Base-by-base conservation (phyloP, 192 early-diverging fungal species). In the Podila epigama region DNA sequence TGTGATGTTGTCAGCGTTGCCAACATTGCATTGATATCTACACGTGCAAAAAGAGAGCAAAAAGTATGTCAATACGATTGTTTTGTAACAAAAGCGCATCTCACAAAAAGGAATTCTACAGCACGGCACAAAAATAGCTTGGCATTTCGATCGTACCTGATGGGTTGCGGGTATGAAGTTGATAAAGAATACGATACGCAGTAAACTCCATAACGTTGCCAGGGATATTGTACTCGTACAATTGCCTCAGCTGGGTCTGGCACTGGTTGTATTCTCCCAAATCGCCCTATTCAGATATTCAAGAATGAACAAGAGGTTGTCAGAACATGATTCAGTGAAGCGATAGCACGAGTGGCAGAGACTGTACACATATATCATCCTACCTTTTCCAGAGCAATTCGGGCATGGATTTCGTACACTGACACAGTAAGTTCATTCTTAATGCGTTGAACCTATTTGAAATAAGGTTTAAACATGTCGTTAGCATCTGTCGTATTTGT, bases 181-280 rank as follows among this genome's bases (percentile, higher is more conserved):
- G 86, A 79, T 99, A 99, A 25, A 99, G 78, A 18, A 99, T 91
- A 25, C 95, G 86, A 82, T 99, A 99, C 11, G 94, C 95, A 58
- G 89, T 87, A 82, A 98, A 99, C 79, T 99, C 97, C 82, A 92
- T 91, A 9, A 87, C 84, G 61, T 90, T 82, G 40, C 95, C 96
- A 25, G 84, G 70, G 25, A 94, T 75, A 33, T 89, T 86, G 51
- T 87, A 79, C 50, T 83, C 72, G 73, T 98, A 98, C 27, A 99
- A 83, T 41, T 93, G 87, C 70, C 94, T 95, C 39, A 99, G 82
- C 77, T 98, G 96, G 6, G 93, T 95, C 79, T 97, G 95, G 75
- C 96, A 98, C 70, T 97, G 96, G 66, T 99, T 99, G 82, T 91
- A 99, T 85, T 99, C 97, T 69, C 96, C 96, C 27, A 99, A 84